Base-by-base conservation (phyloP, 2,329 filamentous ascomycete species). In the Colletotrichum chrysophilum region DNA sequence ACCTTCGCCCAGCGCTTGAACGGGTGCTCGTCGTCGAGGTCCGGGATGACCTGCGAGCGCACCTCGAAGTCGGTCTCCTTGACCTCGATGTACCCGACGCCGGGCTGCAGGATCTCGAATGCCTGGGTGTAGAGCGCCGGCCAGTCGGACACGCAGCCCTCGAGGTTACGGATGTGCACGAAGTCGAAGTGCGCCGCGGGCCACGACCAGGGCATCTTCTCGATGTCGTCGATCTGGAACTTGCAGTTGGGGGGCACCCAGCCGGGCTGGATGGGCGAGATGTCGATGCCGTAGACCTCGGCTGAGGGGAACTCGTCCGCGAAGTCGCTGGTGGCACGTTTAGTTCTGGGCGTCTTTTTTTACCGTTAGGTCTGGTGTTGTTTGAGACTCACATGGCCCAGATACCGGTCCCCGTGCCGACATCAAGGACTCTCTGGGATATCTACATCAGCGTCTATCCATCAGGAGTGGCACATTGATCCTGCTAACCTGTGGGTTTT, bases 211-310 rank as follows among this genome's bases (percentile, higher is more conserved):
- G 83, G 82, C 7, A 85, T 81, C 21, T 82, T 85, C 76, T 90
- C 90, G 38, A 91, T 88, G 77, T 94, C 91, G 80, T 94, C 92
- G 52, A 93, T 88, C 70, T 93, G 87, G 73, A 93, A 94, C 75
- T 89, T 88, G 69, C 92, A 91, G 78, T 94, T 94, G 18, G 88
- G 86, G 1, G 92, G 91, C 0, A 93, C 88, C 82, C 85, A 89
- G 7, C 83, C 82, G 3, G 90, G 90, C 74, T 92, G 90, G 13
- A 90, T 89, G 1, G 90, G 89, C 4, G 88, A 90, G 12, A 92
- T 85, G 78, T 92, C 90, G 3, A 88, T 89, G 34, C 90, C 90
- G 34, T 86, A 84, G 0, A 83, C 87, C 81, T 80, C 84, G 69
- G 80, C 86, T 69, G 84, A 80, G 12, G 88, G 87, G 38, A 87